Percentiles rank a stretch among this genome's conserved stretches.
phyloP scores from a whole-genome alignment of 2,329 filamentous ascomycete genomes.

The Xylaria sp. region DNA sequence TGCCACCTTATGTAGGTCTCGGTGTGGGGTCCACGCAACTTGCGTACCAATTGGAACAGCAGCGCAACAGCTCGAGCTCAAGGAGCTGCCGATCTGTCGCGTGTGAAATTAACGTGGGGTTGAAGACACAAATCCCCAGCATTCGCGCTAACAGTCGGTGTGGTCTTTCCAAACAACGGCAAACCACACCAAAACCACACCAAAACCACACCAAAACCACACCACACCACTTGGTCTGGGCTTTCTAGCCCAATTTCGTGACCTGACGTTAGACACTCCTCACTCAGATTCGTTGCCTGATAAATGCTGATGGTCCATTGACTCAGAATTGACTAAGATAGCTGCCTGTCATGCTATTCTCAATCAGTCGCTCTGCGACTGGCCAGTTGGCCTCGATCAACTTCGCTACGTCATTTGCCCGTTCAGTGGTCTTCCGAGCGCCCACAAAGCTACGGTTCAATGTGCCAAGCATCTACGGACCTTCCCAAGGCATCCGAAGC shows the following conservation, averaged over 20 bases:
- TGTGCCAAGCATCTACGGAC: conserved; percentile 11
- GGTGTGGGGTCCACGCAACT: background rate
- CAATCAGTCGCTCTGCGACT: conserved; percentile 53
- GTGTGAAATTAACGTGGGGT: conserved; percentile 41
- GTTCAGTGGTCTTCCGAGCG: conserved; percentile 36
- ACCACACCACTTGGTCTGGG: background rate
- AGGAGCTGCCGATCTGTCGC: conserved; percentile 32
- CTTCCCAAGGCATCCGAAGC: conserved; percentile 21
- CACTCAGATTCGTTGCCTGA: background rate
- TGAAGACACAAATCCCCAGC: background rate
- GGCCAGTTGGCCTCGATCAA: conserved; percentile 47
- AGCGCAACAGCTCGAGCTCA: conserved; percentile 20
- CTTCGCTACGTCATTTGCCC: conserved; percentile 37
- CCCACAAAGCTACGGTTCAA: conserved; percentile 20
- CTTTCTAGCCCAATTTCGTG: background rate
- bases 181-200: no score
- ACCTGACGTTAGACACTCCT: conserved; percentile 1
- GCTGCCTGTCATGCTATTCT: conserved; percentile 53
- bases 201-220: no score
- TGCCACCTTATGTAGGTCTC: no score
- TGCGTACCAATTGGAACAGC: conserved; percentile 13
- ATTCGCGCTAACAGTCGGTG: no score
- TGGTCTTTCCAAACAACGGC: conserved; percentile 8
- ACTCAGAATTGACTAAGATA: conserved; percentile 7
- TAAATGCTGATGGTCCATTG: background rate